Evolutionary conservation across 2,329 filamentous ascomycete species (phyloP), one percentile per base, ranked within the genome.

Genomic region (Pyrenochaeta sp.): DNA sequence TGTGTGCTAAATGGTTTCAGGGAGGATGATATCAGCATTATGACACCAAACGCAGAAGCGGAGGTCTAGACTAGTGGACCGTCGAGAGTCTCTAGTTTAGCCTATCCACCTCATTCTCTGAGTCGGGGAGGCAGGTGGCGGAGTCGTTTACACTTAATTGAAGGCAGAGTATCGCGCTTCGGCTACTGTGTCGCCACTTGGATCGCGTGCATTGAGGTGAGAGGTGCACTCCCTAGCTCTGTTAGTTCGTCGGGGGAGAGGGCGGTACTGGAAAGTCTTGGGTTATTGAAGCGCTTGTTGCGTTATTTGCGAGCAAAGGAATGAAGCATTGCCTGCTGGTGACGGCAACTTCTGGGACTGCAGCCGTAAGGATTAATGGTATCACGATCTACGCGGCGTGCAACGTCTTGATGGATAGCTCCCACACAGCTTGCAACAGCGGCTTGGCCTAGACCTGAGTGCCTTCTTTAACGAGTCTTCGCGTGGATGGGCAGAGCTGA

Each of bases 371-470:
- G 21, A 35, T 42, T 15, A 35, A 42, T 19, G 18, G 39, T n/a
- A 29, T 42, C 15, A 42, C 39, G 10, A 42, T 42, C 39, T 13
- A 42, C 29, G 19, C 17, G 22, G 39, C 30, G 13, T 42, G 23
- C 14, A 35, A 35, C 23, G 17, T 42, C 2, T 42, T 14, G 9
- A 21, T 27, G 23, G 30, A 42, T 35, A 35, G 2, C 5, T 35
- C 30, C 22, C 13, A 17, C 5, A 7, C 11, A 36, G 21, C 7
- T 35, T 42, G 22, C 13, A 27, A 19, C 7, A n/a, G 22, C 7
- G 17, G 30, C 14, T 19, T 10, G 10, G 30, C 3, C 10, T n/a
- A 32, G 10, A 10, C 5, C 26, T 10, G 18, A 4, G 9, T 11
- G 24, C 23, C 24, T n/a, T 2, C 11, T 39, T 39, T 15, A 21